Percentiles rank a stretch among this genome's conserved stretches.
phyloP scores from a whole-genome alignment of 306 rosid genomes.

The Gastrolobium villosum region DNA sequence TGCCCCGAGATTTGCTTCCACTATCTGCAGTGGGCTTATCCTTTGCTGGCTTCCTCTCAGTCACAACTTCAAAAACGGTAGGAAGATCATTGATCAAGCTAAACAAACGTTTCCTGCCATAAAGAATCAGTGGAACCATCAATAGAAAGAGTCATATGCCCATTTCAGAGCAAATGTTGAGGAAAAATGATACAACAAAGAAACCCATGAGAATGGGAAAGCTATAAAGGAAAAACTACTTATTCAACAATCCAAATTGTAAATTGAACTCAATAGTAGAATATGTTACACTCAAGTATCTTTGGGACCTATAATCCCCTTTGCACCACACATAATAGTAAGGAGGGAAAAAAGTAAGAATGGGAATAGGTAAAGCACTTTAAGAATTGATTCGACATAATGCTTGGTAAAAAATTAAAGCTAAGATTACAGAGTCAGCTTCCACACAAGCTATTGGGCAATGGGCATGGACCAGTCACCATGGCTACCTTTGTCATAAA shows the following conservation, averaged over 20 bases:
- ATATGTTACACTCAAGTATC: not conserved
- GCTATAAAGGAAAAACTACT: not conserved
- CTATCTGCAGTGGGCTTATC: constrained; percentile 95
- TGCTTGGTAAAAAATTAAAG: constrained; percentile 19
- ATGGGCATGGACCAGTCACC: constrained; percentile 16
- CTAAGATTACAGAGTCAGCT: not conserved
- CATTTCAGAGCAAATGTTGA: constrained; percentile 24
- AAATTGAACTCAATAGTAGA: not conserved
- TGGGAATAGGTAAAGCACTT: not conserved
- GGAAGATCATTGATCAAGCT: constrained; percentile 98
- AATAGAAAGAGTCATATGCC: constrained; percentile 21
- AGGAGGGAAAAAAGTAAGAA: not conserved
- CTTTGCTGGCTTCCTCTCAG: constrained; percentile 86
- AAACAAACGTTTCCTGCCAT: constrained; percentile 93
- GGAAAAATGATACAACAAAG: constrained; percentile 11
- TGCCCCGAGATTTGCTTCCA: constrained; percentile 92
- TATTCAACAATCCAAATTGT: not conserved
- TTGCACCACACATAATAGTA: not conserved
- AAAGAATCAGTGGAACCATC: constrained; percentile 43
- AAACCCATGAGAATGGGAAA: constrained; percentile 33
- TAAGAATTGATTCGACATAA: constrained; percentile 3
- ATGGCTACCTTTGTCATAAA: not conserved
- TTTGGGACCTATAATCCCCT: constrained; percentile 11
- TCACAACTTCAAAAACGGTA: constrained; percentile 97
- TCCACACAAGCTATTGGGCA: constrained; percentile 1